Conservation (phyloP, 2,329 filamentous ascomycete species). For the Microdochium paspali region DNA sequence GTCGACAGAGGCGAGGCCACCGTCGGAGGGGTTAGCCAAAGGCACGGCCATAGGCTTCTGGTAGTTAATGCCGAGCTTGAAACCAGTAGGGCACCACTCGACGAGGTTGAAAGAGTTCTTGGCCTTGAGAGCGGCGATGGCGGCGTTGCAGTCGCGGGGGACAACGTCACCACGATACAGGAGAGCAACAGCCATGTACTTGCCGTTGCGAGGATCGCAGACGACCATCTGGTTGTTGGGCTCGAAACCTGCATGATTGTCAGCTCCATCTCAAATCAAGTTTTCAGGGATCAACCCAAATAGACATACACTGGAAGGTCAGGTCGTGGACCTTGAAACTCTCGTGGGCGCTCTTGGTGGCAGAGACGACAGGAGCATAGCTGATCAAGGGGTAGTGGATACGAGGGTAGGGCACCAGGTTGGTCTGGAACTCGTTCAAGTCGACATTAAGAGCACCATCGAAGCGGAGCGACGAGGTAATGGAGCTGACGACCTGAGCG, state of each 20-base stretch:
- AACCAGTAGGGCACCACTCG: conserved; percentile 67
- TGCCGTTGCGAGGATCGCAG: conserved; percentile 64
- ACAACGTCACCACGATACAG: conserved; percentile 65
- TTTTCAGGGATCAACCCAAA: background rate
- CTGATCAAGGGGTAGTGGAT: conserved; percentile 68
- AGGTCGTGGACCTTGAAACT: conserved; percentile 78
- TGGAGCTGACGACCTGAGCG: conserved; percentile 65
- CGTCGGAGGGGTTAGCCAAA: conserved; percentile 37
- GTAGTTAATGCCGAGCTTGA: conserved; percentile 71
- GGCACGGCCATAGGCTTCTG: conserved; percentile 56
- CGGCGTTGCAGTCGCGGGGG: conserved; percentile 58
- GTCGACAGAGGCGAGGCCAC: conserved; percentile 52
- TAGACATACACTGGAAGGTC: conserved; percentile 58
- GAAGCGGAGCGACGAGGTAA: conserved; percentile 64
- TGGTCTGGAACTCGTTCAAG: conserved; percentile 71
- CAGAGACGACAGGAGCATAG: conserved; percentile 63
- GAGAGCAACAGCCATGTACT: conserved; percentile 68
- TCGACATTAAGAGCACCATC: conserved; percentile 67
- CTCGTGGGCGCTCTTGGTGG: conserved; percentile 72
- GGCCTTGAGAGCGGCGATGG: conserved; percentile 58
- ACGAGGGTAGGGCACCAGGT: conserved; percentile 63
- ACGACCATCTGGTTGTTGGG: conserved; percentile 75
- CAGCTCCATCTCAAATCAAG: background rate
- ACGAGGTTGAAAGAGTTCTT: conserved; percentile 66
- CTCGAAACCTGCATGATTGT: conserved; percentile 50